These are phyloP conservation scores for Fusarium tjaetaba DNA, from an alignment of 2,329 filamentous ascomycete species.

Conservation along the genomic window DNA sequence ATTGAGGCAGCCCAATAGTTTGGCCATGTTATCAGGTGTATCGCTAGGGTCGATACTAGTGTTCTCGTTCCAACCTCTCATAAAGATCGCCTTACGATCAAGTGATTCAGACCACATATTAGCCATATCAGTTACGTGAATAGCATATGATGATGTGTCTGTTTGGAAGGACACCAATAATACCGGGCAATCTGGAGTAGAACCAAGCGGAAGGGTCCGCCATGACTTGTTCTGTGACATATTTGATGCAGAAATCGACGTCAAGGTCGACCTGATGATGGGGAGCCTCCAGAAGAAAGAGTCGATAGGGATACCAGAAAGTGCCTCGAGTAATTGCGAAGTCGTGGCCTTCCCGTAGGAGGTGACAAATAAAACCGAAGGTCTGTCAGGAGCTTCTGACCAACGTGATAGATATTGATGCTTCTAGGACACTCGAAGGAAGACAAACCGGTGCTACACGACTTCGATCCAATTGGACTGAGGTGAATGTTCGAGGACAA, in stretches of 20 bases:
- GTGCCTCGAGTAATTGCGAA: background rate
- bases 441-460: background rate
- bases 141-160: slow-evolving; percentile 65
- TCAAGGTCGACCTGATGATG: background rate
- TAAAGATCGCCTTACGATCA: slow-evolving; percentile 68
- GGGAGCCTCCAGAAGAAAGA: background rate
- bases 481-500: background rate
- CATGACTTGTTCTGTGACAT: slow-evolving; percentile 54
- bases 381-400: background rate
- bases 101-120: slow-evolving; percentile 78
- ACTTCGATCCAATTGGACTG: background rate
- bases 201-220: slow-evolving; percentile 58
- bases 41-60: slow-evolving; percentile 80
- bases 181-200: slow-evolving; percentile 60
- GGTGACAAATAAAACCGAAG: background rate
- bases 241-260: background rate
- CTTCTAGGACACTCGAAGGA: background rate
- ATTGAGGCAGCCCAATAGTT: slow-evolving; percentile 72
- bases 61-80: slow-evolving; percentile 68
- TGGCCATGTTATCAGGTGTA: slow-evolving; percentile 72
- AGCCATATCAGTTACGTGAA: slow-evolving; percentile 77
- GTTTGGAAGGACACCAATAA: slow-evolving; percentile 72
- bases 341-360: background rate
- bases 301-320: background rate
- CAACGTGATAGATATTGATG: background rate